These are phyloP conservation scores for Suillus variegatus DNA, from an alignment of 768 basidiomycete species.

Conservation along the genomic window DNA sequence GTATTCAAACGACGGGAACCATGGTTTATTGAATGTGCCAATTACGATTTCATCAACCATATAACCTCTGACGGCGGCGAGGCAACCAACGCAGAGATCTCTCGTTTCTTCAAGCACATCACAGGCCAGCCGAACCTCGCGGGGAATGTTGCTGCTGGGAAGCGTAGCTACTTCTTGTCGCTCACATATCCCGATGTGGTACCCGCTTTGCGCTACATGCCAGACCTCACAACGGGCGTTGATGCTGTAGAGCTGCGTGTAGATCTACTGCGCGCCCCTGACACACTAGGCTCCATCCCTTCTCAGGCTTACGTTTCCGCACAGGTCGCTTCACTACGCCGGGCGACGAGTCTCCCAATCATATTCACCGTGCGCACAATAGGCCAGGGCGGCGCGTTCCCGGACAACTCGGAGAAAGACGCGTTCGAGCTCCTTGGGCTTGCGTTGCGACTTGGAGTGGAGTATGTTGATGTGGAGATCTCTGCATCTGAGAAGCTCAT, in stretches of 20 bases:
- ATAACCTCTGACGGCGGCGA: conserved; percentile 36
- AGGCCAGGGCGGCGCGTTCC: conserved; percentile 91
- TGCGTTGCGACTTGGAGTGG: conserved; percentile 80
- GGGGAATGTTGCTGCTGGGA: conserved; percentile 48
- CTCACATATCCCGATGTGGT: conserved; percentile 90
- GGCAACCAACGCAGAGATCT: conserved; percentile 52
- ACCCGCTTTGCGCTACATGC: conserved; percentile 64
- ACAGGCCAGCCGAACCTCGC: conserved; percentile 72
- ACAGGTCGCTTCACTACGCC: conserved; percentile 80
- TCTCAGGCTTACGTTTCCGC: conserved; percentile 70
- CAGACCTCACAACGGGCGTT: conserved; percentile 76
- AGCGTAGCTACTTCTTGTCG: conserved; percentile 89
- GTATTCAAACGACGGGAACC: conserved; percentile 83
- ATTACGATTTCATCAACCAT: conserved; percentile 81
- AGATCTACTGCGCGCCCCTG: conserved; percentile 71
- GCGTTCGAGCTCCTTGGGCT: conserved; percentile 76
- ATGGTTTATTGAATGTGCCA: conserved; percentile 84
- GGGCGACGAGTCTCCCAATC: conserved; percentile 78
- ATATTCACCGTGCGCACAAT: conserved; percentile 90
- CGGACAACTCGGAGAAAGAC: conserved; percentile 70
- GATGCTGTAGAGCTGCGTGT: conserved; percentile 95
- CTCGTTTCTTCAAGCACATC: conserved; percentile 88
- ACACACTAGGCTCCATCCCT: conserved; percentile 58
- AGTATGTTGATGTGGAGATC: conserved; percentile 93
- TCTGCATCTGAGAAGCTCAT: conserved; percentile 67